A percentile compares a stretch with the other conserved stretches of the same genome.
Evolutionary conservation across 2,329 filamentous ascomycete genomes (phyloP).

Genomic region (Colletotrichum abscissum): DNA sequence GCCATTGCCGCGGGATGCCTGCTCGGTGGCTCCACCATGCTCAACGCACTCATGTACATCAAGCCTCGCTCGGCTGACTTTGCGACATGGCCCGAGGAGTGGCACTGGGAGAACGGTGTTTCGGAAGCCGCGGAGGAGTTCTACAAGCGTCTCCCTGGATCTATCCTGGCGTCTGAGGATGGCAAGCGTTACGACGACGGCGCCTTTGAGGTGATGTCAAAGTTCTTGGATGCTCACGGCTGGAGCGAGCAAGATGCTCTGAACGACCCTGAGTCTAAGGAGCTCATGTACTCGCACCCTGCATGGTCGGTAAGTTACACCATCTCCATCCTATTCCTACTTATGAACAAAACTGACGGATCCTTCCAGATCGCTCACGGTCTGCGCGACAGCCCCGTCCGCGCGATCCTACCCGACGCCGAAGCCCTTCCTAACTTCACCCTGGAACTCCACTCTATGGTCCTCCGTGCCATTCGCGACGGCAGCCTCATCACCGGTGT

Average conservation of each 20-base stretch:
- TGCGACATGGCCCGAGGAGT: constrained; percentile 35
- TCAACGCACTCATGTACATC: constrained; percentile 43
- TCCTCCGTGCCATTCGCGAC: constrained; percentile 34
- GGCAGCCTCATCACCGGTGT: constrained; percentile 50
- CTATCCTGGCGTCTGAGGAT: constrained; percentile 33
- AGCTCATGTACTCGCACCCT: constrained; percentile 36
- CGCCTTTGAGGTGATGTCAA: constrained; percentile 33
- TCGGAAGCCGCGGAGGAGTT: constrained; percentile 35
- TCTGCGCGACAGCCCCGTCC: constrained; percentile 35
- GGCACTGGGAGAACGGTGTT: constrained; percentile 37
- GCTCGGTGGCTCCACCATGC: constrained; percentile 44
- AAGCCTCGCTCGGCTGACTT: constrained; percentile 35
- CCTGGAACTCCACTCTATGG: constrained; percentile 35
- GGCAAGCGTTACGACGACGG: constrained; percentile 37
- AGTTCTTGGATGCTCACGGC: constrained; percentile 34
- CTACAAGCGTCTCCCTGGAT: constrained; percentile 36
- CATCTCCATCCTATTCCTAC: not conserved
- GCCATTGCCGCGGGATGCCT: constrained; percentile 43
- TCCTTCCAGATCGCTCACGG: constrained; percentile 29
- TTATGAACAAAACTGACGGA: not conserved
- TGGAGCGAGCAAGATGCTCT: constrained; percentile 35
- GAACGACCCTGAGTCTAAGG: constrained; percentile 35
- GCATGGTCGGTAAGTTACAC: constrained; percentile 30
- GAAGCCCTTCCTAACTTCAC: constrained; percentile 51
- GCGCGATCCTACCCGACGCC: constrained; percentile 53